These are phyloP conservation scores for Dendrobium officinale DNA, from an alignment of 106 monocot species.

Conservation along the genomic window DNA sequence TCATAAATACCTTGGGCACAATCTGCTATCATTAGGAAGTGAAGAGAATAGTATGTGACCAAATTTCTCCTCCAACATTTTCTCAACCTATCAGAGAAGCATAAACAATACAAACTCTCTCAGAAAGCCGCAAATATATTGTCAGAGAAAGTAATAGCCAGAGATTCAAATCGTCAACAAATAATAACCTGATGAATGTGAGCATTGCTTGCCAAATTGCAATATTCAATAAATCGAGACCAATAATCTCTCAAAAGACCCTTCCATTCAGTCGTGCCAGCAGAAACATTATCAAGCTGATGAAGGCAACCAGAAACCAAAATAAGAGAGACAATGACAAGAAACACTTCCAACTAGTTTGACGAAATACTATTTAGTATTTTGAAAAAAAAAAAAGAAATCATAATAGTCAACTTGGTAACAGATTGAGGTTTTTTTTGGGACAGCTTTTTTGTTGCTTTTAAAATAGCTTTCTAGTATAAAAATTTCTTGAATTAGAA, in stretches of 20 bases:
- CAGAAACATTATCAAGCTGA: constrained; percentile 98
- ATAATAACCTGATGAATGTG: constrained; percentile 56
- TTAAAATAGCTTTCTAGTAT: too few species aligned
- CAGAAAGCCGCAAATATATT: not conserved
- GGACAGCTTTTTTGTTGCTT: too few species aligned
- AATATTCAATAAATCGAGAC: constrained; percentile 76
- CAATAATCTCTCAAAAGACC: constrained; percentile 86
- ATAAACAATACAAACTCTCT: not conserved
- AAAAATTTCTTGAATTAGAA: too few species aligned
- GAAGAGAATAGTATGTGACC: constrained; percentile 56
- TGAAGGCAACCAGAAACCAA: not conserved
- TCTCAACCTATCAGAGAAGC: constrained; percentile 60
- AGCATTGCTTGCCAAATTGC: constrained; percentile 52
- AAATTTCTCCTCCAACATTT: constrained; percentile 76
- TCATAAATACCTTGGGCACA: constrained; percentile 74
- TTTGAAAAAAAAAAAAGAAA: not conserved
- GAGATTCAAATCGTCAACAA: not conserved
- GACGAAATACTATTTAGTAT: not conserved
- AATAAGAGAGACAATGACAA: not conserved
- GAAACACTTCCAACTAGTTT: not conserved
- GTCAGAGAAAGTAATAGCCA: not conserved
- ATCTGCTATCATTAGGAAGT: constrained; percentile 38
- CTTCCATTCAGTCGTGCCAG: constrained; percentile 89
- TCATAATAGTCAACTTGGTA: not conserved
- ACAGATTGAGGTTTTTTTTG: not conserved